Evolutionary conservation across 495 filamentous ascomycete genomes (phyloP).

Genomic region (Penicillium flavigenum): DNA sequence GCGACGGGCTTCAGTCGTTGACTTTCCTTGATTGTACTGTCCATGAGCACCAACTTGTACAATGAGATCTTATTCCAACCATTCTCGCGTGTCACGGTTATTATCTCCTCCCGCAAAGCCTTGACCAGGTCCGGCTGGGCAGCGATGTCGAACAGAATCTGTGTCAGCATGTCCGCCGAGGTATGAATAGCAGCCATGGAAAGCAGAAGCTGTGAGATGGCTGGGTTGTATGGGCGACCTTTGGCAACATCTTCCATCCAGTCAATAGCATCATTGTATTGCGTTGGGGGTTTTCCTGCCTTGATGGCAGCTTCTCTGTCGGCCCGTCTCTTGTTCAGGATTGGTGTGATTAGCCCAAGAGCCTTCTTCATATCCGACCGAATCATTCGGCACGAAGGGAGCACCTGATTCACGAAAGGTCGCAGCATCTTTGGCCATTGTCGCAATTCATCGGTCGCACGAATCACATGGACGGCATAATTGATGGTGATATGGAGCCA

Average conservation of each 20-base stretch:
- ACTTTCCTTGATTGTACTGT: slow-evolving; percentile 34
- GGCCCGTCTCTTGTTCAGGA: too few species aligned
- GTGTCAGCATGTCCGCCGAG: slow-evolving; percentile 24
- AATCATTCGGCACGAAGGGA: too few species aligned
- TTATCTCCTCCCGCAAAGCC: slow-evolving; percentile 26
- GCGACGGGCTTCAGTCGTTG: slow-evolving; percentile 29
- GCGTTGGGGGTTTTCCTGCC: background rate
- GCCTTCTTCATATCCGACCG: too few species aligned
- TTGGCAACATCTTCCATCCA: slow-evolving; percentile 29
- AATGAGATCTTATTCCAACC: too few species aligned
- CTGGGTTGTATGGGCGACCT: slow-evolving; percentile 18
- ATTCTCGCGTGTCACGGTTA: slow-evolving; percentile 10
- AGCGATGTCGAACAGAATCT: slow-evolving; percentile 29
- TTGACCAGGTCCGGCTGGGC: slow-evolving; percentile 14
- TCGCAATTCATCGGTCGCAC: too few species aligned
- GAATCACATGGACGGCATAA: too few species aligned
- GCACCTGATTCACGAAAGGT: too few species aligned
- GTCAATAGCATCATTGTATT: slow-evolving; percentile 20
- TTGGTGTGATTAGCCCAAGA: too few species aligned
- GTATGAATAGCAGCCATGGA: slow-evolving; percentile 35
- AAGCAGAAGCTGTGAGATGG: slow-evolving; percentile 22
- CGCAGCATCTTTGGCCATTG: too few species aligned
- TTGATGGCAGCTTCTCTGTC: too few species aligned
- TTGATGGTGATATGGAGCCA: too few species aligned
- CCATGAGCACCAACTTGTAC: slow-evolving; percentile 5